These are phyloP conservation scores for Mucor lusitanicus DNA, from an alignment of 371 early-diverging fungal genomes.

Conservation along the genomic window DNA sequence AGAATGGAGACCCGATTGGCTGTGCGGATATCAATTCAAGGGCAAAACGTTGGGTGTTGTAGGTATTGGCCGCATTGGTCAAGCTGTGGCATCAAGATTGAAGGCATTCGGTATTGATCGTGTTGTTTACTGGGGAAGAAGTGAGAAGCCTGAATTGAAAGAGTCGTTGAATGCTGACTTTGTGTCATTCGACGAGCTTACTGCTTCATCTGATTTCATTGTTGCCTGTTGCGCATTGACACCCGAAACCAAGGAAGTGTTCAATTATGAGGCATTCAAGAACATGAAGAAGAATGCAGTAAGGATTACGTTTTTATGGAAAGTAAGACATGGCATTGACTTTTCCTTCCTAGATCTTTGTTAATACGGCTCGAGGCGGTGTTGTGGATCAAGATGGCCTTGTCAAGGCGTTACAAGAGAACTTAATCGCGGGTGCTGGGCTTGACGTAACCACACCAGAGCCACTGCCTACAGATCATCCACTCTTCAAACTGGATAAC, in stretches of 20 bases:
- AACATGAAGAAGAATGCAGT: conserved; percentile 73
- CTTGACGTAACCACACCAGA: conserved; percentile 91
- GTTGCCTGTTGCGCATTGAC: conserved; percentile 77
- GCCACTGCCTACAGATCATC: conserved; percentile 68
- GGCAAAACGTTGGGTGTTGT: conserved; percentile 84
- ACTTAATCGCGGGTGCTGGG: conserved; percentile 70
- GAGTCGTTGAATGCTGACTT: conserved; percentile 43
- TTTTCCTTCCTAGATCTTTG: conserved; percentile 59
- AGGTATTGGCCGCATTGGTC: conserved; percentile 86
- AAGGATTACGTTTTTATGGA: not conserved
- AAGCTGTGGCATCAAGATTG: conserved; percentile 72
- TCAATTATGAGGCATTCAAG: conserved; percentile 63
- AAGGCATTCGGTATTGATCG: conserved; percentile 69
- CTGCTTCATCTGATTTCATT: conserved; percentile 71
- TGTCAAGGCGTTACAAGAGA: conserved; percentile 69
- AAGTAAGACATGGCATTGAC: not conserved
- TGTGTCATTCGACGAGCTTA: conserved; percentile 57
- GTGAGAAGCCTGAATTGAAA: conserved; percentile 32
- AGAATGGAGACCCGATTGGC: conserved; percentile 70
- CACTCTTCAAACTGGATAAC: conserved; percentile 60
- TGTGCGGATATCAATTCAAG: conserved; percentile 75
- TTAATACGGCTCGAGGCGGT: conserved; percentile 83
- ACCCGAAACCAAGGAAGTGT: conserved; percentile 67
- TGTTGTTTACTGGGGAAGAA: conserved; percentile 62
- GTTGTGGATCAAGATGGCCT: conserved; percentile 79